A percentile compares a stretch with the other conserved stretches of the same genome.
Conservation (phyloP, 2,329 filamentous ascomycete genomes). For the Xylaria sp. region DNA sequence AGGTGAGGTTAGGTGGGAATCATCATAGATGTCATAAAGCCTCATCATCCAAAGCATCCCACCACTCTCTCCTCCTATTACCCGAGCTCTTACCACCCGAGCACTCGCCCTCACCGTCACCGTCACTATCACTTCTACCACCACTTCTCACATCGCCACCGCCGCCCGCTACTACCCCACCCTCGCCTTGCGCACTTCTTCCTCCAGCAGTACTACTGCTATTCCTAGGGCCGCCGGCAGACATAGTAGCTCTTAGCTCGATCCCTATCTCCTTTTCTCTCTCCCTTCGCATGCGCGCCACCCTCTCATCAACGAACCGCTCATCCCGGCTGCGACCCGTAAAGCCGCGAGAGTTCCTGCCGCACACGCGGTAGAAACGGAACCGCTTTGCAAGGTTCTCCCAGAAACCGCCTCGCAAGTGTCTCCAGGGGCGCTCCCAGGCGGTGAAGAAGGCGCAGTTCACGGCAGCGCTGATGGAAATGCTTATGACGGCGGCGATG, state of each 20-base stretch:
- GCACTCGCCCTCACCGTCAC: slow-evolving; percentile 24
- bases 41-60: slow-evolving; percentile 44
- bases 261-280: slow-evolving; percentile 57
- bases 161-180: not conserved
- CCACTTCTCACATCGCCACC: not conserved
- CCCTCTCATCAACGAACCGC: slow-evolving; percentile 56
- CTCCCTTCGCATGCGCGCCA: slow-evolving; percentile 10
- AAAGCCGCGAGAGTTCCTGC: slow-evolving; percentile 38
- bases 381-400: slow-evolving; percentile 36
- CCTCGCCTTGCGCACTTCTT: slow-evolving; percentile 12
- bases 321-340: slow-evolving; percentile 18
- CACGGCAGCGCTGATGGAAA: slow-evolving; percentile 69
- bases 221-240: not conserved
- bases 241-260: slow-evolving; percentile 47
- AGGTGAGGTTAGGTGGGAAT: too few relatives aligned
- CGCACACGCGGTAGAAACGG: slow-evolving; percentile 28
- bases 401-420: slow-evolving; percentile 50
- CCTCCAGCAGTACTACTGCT: not conserved
- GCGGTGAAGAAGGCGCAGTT: slow-evolving; percentile 72
- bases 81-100: slow-evolving; percentile 1
- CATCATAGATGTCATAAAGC: too few relatives aligned
- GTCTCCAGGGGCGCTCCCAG: slow-evolving; percentile 74
- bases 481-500: slow-evolving; percentile 60
- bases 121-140: slow-evolving; percentile 45
- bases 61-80: slow-evolving; percentile 46